Evolutionary conservation across 306 rosid species (phyloP).

Genomic region (peach (Prunus persica)): DNA sequence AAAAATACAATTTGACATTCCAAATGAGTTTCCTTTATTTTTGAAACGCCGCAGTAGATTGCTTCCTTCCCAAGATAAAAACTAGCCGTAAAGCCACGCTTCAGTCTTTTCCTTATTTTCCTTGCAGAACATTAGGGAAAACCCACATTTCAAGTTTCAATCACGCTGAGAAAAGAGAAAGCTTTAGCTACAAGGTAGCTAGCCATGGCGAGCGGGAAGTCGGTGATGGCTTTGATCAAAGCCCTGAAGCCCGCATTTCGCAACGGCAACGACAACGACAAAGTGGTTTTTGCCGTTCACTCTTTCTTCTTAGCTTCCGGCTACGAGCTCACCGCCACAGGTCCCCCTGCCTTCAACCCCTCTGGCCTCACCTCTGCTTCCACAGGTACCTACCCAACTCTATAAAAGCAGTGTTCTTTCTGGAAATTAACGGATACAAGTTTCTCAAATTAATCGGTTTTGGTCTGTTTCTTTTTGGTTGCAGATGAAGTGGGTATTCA

Average conservation of each 20-base stretch:
- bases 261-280: slow-evolving; percentile 44
- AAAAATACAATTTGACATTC: no score
- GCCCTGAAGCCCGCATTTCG: slow-evolving; percentile 70
- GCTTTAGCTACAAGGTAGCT: background rate
- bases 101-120: background rate
- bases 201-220: slow-evolving; percentile 52
- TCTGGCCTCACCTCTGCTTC: slow-evolving; percentile 44
- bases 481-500: slow-evolving; percentile 68
- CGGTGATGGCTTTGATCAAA: slow-evolving; percentile 75
- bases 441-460: background rate
- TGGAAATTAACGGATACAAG: background rate
- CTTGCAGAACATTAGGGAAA: background rate
- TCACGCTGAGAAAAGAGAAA: background rate
- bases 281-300: slow-evolving; percentile 68
- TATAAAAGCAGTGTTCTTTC: background rate
- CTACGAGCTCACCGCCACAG: slow-evolving; percentile 59
- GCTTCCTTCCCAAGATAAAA: background rate
- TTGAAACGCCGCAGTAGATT: background rate
- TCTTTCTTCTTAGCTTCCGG: slow-evolving; percentile 67
- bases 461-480: slow-evolving; percentile 7
- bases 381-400: slow-evolving; percentile 31
- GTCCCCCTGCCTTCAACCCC: slow-evolving; percentile 55
- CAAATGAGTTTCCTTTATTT: background rate
- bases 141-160: background rate
- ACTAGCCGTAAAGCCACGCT: background rate